Evolutionary conservation across 371 early-diverging fungal genomes (phyloP), one percentile per base, ranked within the genome.

Genomic region (Parasitella parasitica): DNA sequence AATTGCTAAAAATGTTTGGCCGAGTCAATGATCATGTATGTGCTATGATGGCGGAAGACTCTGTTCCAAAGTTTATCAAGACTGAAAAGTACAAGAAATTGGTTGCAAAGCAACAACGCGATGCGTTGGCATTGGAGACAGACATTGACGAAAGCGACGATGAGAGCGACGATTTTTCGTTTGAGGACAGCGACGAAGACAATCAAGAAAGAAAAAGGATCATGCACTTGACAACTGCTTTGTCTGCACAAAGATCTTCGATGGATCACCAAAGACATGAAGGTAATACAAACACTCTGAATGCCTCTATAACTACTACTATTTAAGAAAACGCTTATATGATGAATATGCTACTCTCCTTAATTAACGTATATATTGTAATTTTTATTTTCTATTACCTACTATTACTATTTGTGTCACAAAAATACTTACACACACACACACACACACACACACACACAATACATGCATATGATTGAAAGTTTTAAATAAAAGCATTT

Each of bases 1-100:
- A 56, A 15, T 16, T 82, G 48, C 70, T 86, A 1, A 66, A 75
- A 32, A 68, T 88, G 72, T 83, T 86, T 59, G 81, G 82, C 35
- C 63, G 64, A n/a, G 85, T 86, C 12, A 83, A 90, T 51, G 86
- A 86, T 5, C 89, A 90, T 49, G 86, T 90, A 34, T 91, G 87
- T 70, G 69, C 82, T 16, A 76, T 91, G 27, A 87, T 90, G 89
- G 89, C 92, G 13, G 84, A 85, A 18, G 92, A 91, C 54, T 90
- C 90, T 3, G 85, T 90, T 9, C 90, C 92, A 1, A 91, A 89
- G 69, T 91, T 90, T 66, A 74, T 85, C 11, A 84, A 78, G 59
- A 90, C 92, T 8, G 73, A 81, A 20, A 75, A 75, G 63, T 91
- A 91, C 61, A 70, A 65, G 11, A 60, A 74, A 30, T 46, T 77